Percentiles rank a stretch among this genome's conserved stretches.
These are phyloP conservation scores for Tephrocybe sp. DNA, from an alignment of 768 basidiomycete species.

Conservation along the genomic window DNA sequence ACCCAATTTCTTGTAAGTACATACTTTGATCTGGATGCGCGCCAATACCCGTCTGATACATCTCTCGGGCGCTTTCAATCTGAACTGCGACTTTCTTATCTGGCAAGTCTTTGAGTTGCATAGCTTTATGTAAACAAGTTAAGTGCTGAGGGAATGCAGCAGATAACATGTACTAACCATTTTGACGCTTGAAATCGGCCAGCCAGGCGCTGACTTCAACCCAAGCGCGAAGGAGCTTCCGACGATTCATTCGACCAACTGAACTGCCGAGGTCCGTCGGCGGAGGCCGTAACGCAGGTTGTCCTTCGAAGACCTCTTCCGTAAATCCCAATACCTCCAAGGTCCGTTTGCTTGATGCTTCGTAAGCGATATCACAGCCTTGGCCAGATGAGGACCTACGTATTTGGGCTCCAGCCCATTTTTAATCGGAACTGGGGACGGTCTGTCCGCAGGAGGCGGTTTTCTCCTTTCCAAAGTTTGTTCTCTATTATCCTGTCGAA, in stretches of 20 bases:
- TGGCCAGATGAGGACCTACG: slow-evolving; percentile 41
- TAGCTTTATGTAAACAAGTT: slow-evolving; percentile 32
- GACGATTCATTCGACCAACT: slow-evolving; percentile 51
- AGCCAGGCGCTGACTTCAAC: slow-evolving; percentile 73
- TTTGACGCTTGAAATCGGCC: slow-evolving; percentile 50
- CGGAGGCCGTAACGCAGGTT: slow-evolving; percentile 55
- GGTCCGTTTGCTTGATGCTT: slow-evolving; percentile 37
- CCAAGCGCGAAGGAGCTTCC: slow-evolving; percentile 77
- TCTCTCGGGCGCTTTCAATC: slow-evolving; percentile 61
- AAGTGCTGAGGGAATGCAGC: slow-evolving; percentile 4
- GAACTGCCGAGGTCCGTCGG: slow-evolving; percentile 44
- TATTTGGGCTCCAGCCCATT: slow-evolving; percentile 12
- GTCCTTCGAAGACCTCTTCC: slow-evolving; percentile 36
- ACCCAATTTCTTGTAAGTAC: slow-evolving; percentile 17
- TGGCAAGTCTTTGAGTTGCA: slow-evolving; percentile 41
- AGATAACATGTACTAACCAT: slow-evolving; percentile 33
- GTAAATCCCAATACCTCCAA: slow-evolving; percentile 46
- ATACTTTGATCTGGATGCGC: slow-evolving; percentile 78
- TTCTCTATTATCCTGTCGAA: slow-evolving; percentile 70
- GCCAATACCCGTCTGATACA: slow-evolving; percentile 72
- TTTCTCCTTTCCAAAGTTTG: slow-evolving; percentile 64
- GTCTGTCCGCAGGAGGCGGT: slow-evolving; percentile 8
- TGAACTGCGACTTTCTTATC: slow-evolving; percentile 45
- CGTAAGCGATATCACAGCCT: slow-evolving; percentile 22
- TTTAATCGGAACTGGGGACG: slow-evolving; percentile 10